These are phyloP conservation scores for Blastocystis hominis DNA, from an alignment of 352 stramenopile species.

Conservation along the genomic window DNA sequence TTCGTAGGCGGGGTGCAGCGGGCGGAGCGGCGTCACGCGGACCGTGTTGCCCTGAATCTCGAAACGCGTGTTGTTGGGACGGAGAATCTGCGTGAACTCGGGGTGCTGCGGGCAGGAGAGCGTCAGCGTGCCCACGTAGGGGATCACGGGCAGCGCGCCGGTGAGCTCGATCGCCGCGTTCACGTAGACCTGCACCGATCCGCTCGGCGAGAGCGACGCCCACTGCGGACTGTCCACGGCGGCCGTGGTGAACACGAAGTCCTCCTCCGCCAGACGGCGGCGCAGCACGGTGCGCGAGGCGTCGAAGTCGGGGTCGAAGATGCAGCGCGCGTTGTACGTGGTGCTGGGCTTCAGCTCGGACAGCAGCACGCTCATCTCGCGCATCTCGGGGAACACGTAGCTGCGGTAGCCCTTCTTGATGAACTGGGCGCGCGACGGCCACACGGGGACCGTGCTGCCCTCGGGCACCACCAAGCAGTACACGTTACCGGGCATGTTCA, in stretches of 20 bases:
- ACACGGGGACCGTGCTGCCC: background rate
- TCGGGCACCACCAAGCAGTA: background rate
- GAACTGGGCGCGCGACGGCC: background rate
- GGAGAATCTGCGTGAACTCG: background rate
- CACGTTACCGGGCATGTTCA: slow-evolving; percentile 31
- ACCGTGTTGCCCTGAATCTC: background rate
- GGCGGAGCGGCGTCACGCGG: background rate
- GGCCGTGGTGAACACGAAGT: slow-evolving; percentile 10
- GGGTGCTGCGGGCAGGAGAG: background rate
- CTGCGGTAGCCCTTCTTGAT: background rate
- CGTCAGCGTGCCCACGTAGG: background rate
- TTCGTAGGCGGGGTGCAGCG: background rate
- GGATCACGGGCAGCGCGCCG: background rate
- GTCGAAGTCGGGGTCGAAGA: slow-evolving; percentile 38
- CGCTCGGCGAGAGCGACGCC: background rate
- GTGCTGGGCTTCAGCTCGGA: background rate
- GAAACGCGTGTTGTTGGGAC: background rate
- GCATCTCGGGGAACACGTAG: slow-evolving; percentile 7
- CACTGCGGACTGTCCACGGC: background rate
- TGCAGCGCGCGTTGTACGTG: background rate
- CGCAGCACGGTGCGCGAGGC: too few species aligned
- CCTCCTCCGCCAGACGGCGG: slow-evolving; percentile 5
- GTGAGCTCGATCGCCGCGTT: background rate
- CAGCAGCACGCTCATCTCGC: background rate
- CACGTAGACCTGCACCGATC: background rate